Base-by-base conservation (phyloP, 2,329 filamentous ascomycete species). In the Sclerotinia nivalis region DNA sequence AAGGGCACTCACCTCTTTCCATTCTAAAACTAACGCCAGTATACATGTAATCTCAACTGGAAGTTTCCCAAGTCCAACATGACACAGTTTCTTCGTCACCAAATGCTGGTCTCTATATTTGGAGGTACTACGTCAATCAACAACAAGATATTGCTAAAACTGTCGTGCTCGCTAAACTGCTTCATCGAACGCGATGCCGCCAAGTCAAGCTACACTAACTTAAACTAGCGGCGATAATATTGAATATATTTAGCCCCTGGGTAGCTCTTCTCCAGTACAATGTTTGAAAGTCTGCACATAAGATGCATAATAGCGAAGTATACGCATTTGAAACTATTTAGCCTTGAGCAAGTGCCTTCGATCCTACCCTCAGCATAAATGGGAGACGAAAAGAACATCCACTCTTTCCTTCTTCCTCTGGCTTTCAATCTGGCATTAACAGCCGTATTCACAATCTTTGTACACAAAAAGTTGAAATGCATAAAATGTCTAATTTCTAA, bases 121-220 rank as follows among this genome's bases (percentile, higher is more conserved):
- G 1, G 1, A 34, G 31, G 31, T 10, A 22, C 12, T 13, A 1
- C 20, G 13, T 28, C 5, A 15, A 28, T 56, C 8, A 12, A 55
- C 20, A 34, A 20, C 22, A 8, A 55, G 15, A 34, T 10, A 8
- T 6, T 5, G 12, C 18, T 7, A 34, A 20, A 31, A 28, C 22
- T 3, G 1, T 8, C 20, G 20, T n/a, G 0, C 6, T 37, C 1
- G 0, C 20, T 20, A 20, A 37, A n/a, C 10, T 4, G 5, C 7
- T 13, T 37, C 31, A n/a, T 56, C 10, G 2, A 37, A 34, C 31
- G 15, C 20, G 0, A 34, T 31, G 10, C 18, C 2, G 34, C 34
- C 10, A n/a, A 37, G 20, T 56, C 20, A n/a, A 12, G 5, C 37
- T 13, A 31, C 4, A 37, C 22, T n/a, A 12, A 37, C 34, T 37